Base-by-base conservation (phyloP, 106 monocot genomes). In the Phalaenopsis aphrodite region DNA sequence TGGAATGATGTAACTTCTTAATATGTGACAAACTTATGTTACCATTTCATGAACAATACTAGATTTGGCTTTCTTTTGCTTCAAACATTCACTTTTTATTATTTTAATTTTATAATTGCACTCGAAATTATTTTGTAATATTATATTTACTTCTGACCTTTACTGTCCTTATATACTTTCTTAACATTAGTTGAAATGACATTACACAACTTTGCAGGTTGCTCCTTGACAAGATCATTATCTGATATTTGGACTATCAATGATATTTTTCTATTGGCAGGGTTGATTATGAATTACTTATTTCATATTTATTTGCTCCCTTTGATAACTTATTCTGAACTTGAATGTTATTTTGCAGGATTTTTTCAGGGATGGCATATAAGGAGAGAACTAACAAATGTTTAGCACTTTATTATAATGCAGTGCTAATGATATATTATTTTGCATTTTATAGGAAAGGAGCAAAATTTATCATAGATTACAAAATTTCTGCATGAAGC, bases 291-390 rank as follows among this genome's bases (percentile, higher is more conserved):
- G n/a, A n/a, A 19, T 18, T 71, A 75, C 74, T 76, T 24, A 12
- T 49, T 76, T 76, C 46, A 21, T 12, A 23, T 76, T 47, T n/a
- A 2, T 1, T 43, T 43, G 42, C 11, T 72, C 41, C 14, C 5
- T 72, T 49, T 49, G 12, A 76, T 75, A 9, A 48, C 30, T 49
- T 4, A 2, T 76, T 24, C 8, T 52, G 76, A 49, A 4, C 15
- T 74, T 74, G 41, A 24, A 47, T 42, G 76, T 52, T 76, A 47
- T 49, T 76, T n/a, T 76, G 76, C 76, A 76, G 76, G 76, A 49
- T 23, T 19, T 76, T 45, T 47, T 76, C 76, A 49, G 76, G 76
- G 42, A 48, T 76, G 47, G 76, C 10, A 49, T 30, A 76, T 76
- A 14, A 48, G 76, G 76, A 49, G 47, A 46, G 17, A 76, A 76